Evolutionary conservation across 78 protist genomes (phyloP), one percentile per base, ranked within the genome.

Genomic region (Andalucia godoyi): DNA sequence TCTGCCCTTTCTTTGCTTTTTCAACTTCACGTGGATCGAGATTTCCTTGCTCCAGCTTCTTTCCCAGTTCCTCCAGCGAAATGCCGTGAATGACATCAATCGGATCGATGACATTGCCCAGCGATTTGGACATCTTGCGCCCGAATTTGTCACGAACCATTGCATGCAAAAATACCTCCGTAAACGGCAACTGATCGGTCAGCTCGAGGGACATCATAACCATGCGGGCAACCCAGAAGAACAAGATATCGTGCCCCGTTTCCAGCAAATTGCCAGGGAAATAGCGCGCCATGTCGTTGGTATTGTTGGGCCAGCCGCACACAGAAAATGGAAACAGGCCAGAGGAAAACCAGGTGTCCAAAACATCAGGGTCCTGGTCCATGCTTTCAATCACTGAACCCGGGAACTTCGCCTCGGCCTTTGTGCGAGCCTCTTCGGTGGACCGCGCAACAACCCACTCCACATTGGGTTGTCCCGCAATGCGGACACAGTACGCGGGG

Each of bases 201-300:
- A 96, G 83, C 50, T 64, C 46, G 40, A 76, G 67, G 50, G 88
- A 52, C 87, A 93, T 73, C 98, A 98, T 92, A 25, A 98, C 97
- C 99, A 98, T 98, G 23, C 99, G 74, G 8, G 99, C 99, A 8
- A 95, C 99, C 99, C 99, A 98, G 90, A 98, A 98, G 98, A 98
- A 98, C 32, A 98, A 70, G 53, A 98, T 98, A 77, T 98, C 99
- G 47, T 76, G 63, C 45, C 99, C 99, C 6, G 99, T 98, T 79
- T 97, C 99, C 40, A 97, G 82, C n/a, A 94, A 70, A 2, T 66
- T 0, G 18, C 80, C 85, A 30, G 99, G 99, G 87, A 62, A 94
- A 74, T 77, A 90, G 8, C 32, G 0, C 41, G 49, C 17, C 49
- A 88, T n/a, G 41, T 57, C 57, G 52, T 88, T 94, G 17, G 90